Conservation (phyloP, 192 early-diverging fungal genomes). For the Gryganskiella cystojenkinii region DNA sequence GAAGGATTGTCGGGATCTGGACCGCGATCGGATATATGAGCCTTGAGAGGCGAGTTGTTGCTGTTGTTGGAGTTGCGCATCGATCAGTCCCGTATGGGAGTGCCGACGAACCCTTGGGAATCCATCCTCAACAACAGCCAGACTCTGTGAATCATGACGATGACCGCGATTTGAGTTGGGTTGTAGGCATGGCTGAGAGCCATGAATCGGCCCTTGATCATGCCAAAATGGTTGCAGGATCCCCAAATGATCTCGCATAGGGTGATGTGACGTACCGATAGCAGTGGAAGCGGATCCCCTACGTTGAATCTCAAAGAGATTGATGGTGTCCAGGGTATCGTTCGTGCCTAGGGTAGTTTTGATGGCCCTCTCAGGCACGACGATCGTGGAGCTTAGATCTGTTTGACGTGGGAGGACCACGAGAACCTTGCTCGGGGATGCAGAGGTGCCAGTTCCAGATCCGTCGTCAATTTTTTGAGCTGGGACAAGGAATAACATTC, state of each 20-base stretch:
- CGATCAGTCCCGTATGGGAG: conserved; percentile 28
- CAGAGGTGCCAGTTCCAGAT: neutral
- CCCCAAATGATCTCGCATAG: conserved; percentile 20
- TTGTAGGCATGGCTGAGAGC: neutral
- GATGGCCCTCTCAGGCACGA: conserved; percentile 44
- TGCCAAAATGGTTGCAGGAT: conserved; percentile 16
- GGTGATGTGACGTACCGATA: neutral
- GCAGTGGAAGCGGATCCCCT: neutral
- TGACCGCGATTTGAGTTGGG: neutral
- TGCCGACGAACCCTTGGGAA: conserved; percentile 19
- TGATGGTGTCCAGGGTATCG: conserved; percentile 12
- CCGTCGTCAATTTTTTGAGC: conserved; percentile 23
- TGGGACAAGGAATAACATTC: conserved; percentile 42
- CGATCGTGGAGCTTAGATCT: conserved; percentile 37
- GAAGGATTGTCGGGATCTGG: conserved; percentile 16
- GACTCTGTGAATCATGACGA: neutral
- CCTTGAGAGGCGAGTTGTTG: neutral
- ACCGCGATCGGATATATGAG: conserved; percentile 2
- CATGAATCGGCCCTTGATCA: too few relatives aligned
- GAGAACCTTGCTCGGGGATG: conserved; percentile 9
- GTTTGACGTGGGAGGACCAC: conserved; percentile 35
- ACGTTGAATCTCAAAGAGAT: neutral
- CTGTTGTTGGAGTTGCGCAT: too few relatives aligned
- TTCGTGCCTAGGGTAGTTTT: conserved; percentile 34
- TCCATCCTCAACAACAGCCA: neutral